These are phyloP conservation scores for Torulaspora quercuum DNA, from an alignment of 805 yeast species.

Conservation along the genomic window DNA sequence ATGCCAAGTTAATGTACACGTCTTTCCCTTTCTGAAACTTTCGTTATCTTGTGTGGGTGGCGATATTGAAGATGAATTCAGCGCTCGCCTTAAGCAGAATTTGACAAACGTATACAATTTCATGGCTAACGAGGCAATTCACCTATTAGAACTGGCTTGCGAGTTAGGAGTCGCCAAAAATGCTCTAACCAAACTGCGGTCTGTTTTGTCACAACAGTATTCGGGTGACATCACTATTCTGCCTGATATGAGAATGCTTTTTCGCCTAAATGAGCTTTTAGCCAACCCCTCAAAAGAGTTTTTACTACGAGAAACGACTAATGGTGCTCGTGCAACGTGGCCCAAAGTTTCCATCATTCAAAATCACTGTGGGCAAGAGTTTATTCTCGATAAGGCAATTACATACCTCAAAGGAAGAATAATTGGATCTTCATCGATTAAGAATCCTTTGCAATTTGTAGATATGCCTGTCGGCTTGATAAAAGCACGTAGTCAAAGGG, in stretches of 20 bases:
- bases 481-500: constrained; percentile 8
- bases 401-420: constrained; percentile 60
- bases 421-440: constrained; percentile 40
- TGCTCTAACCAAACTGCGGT: constrained; percentile 64
- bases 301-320: constrained; percentile 54
- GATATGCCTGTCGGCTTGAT: constrained; percentile 20
- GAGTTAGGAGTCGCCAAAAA: constrained; percentile 78
- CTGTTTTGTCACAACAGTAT: constrained; percentile 80
- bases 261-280: constrained; percentile 60
- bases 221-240: constrained; percentile 92
- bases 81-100: constrained; percentile 51
- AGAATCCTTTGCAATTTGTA: constrained; percentile 32
- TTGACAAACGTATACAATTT: constrained; percentile 56
- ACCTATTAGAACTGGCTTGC: constrained; percentile 64
- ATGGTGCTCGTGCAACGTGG: constrained; percentile 94
- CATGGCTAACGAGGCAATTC: constrained; percentile 67
- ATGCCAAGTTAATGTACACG: constrained; percentile 96
- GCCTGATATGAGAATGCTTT: constrained; percentile 60
- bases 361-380: constrained; percentile 88
- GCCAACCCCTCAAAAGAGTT: constrained; percentile 81
- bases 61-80: constrained; percentile 57
- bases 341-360: constrained; percentile 80
- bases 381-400: constrained; percentile 79
- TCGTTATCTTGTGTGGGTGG: constrained; percentile 69
- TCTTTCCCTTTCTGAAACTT: constrained; percentile 75